Base-by-base conservation (phyloP, 2,329 filamentous ascomycete species). In the Macrophomina pseudophaseolina region DNA sequence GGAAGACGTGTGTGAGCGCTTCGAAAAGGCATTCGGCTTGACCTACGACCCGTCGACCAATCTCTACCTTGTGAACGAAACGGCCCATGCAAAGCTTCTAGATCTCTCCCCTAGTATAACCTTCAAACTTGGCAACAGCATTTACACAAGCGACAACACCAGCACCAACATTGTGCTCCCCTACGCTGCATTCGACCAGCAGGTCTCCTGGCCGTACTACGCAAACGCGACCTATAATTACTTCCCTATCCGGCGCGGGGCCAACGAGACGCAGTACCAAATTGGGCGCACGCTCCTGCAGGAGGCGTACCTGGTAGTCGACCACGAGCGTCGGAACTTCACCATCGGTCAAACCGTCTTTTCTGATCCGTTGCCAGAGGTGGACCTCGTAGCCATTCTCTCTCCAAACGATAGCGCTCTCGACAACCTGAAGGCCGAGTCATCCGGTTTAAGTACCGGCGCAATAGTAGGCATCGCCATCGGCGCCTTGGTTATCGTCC, bases 301-400 rank as follows among this genome's bases (percentile, higher is more conserved):
- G 16, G 75, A 77, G 68, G 74, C 76, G 8, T 78, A 79, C 65
- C 35, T 79, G 9, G 69, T 74, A 16, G 74, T 72, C 11, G 74
- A 79, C 51, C 76, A 74, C 53, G 74, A 74, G 30, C 67, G 70
- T 18, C 52, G 66, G 32, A 76, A 74, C 38, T 75, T 76, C 67
- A 75, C 74, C 1, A 71, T 90, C 9, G 30, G 40, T 11, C 49
- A 53, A 9, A 33, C 5, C 9, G 6, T 33, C 33, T 33, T 14
- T 53, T n/a, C 8, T 28, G 2, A 53, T 53, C 11, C 18, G 12
- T 51, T 30, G 23, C 23, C 23, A 23, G 23, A 23, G 23, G 23
- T 23, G 23, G 23, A 23, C 23, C 23, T 23, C 23, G 23, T 23
- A 2, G 23, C 23, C 23, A 23, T 23, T 23, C 23, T 23, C 23